Evolutionary conservation across 2,329 filamentous ascomycete genomes (phyloP).

Genomic region (Botryosphaeria agaves): DNA sequence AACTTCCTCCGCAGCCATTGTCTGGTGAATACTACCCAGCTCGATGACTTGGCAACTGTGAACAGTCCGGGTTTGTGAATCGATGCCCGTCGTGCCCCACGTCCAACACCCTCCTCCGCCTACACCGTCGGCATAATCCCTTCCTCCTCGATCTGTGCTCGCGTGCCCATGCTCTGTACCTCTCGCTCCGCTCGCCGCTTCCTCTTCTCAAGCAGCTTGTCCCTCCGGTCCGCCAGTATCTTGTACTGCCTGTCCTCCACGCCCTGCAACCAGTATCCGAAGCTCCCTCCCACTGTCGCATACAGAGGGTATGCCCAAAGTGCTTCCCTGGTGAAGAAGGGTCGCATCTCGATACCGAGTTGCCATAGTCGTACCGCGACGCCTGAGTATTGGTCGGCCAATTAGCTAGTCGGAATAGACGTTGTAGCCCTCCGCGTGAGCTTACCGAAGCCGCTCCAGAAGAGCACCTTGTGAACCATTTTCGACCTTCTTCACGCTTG

Average conservation of each 20-base stretch:
- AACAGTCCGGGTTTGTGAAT: no score
- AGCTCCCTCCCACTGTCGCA: constrained; percentile 68
- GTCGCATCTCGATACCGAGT: constrained; percentile 95
- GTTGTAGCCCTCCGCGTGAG: background rate
- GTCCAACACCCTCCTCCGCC: background rate
- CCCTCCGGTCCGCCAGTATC: constrained; percentile 62
- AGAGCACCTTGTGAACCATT: constrained; percentile 46
- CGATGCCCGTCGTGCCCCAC: no score
- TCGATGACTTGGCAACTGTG: no score
- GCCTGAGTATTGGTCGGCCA: constrained; percentile 36
- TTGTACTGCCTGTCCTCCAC: constrained; percentile 70
- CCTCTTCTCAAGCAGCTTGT: constrained; percentile 74
- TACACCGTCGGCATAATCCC: constrained; percentile 10
- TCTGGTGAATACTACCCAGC: no score
- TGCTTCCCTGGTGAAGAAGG: constrained; percentile 68
- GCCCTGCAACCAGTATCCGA: constrained; percentile 92
- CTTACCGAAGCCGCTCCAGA: constrained; percentile 84
- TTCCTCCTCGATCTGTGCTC: constrained; percentile 14
- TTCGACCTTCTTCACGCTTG: no score
- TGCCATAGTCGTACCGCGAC: constrained; percentile 88
- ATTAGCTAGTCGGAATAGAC: background rate
- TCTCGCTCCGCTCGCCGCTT: constrained; percentile 55
- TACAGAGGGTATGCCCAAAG: constrained; percentile 90
- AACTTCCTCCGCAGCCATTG: no score
- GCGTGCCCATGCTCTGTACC: constrained; percentile 15